Conservation (phyloP, 1,284 basidiomycete species). For the Ustilago trichophora region DNA sequence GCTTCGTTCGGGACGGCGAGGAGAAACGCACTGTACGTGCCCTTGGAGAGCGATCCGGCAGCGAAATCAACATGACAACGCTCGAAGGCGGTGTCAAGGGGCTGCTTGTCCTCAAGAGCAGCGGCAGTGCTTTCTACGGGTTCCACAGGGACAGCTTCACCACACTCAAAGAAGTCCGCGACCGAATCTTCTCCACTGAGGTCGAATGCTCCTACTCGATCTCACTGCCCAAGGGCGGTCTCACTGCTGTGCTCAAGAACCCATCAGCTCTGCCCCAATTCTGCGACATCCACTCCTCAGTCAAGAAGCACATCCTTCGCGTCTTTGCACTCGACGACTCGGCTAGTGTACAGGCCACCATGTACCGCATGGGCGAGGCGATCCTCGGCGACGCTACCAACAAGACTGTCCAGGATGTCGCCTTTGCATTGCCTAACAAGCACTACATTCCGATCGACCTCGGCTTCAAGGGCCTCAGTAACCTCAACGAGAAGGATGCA, state of each 20-base stretch:
- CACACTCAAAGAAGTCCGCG: conserved; percentile 71
- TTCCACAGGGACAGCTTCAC: conserved; percentile 89
- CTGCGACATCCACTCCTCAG: conserved; percentile 70
- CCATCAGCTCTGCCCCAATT: conserved; percentile 58
- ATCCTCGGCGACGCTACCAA: conserved; percentile 71
- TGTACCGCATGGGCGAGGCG: conserved; percentile 85
- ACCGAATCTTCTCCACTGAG: conserved; percentile 63
- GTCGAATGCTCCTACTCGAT: conserved; percentile 59
- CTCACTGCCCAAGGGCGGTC: conserved; percentile 28
- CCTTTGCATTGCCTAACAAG: conserved; percentile 86
- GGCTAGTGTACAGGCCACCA: conserved; percentile 90
- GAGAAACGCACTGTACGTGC: conserved; percentile 81
- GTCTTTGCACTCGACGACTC: conserved; percentile 87
- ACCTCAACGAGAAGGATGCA: conserved; percentile 55
- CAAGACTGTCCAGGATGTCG: conserved; percentile 73
- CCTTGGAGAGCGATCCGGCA: conserved; percentile 71
- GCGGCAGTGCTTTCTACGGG: conserved; percentile 83
- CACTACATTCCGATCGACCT: conserved; percentile 63
- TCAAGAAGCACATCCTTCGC: conserved; percentile 77
- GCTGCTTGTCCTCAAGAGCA: conserved; percentile 81
- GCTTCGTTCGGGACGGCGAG: conserved; percentile 87
- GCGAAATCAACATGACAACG: conserved; percentile 41
- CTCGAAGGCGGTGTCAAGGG: conserved; percentile 54
- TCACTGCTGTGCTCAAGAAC: conserved; percentile 62
- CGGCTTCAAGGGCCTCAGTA: conserved; percentile 53